These are phyloP conservation scores for Trypanosoma vivax DNA, from an alignment of 208 protist genomes.

Conservation along the genomic window DNA sequence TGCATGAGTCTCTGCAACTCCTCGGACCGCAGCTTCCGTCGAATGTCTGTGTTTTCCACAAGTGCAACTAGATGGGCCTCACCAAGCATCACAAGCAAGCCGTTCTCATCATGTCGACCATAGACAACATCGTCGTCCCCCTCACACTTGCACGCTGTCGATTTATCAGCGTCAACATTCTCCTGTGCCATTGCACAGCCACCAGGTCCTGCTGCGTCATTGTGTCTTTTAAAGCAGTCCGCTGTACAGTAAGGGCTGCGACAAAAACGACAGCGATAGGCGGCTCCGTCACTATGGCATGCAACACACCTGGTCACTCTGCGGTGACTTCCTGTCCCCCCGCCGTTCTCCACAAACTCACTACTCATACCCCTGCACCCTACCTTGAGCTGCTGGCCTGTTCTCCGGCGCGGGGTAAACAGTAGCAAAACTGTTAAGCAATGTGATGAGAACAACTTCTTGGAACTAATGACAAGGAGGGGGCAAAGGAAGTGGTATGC, in stretches of 20 bases:
- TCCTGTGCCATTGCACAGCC: background rate
- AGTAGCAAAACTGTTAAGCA: too few relatives aligned
- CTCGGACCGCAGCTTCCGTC: slow-evolving; percentile 32
- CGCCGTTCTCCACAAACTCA: background rate
- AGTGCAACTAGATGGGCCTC: slow-evolving; percentile 61
- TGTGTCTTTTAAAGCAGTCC: slow-evolving; percentile 51
- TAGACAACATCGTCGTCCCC: slow-evolving; percentile 3
- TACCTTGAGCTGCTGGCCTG: too few relatives aligned
- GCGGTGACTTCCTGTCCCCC: background rate
- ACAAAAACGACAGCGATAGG: slow-evolving; percentile 62
- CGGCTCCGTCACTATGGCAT: slow-evolving; percentile 25
- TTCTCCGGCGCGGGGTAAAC: too few relatives aligned
- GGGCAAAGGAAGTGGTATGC: too few relatives aligned
- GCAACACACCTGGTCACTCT: slow-evolving; percentile 50
- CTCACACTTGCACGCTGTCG: background rate
- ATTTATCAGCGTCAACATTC: background rate
- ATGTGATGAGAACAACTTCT: too few relatives aligned
- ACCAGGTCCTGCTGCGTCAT: slow-evolving; percentile 8
- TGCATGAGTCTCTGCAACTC: slow-evolving; percentile 59
- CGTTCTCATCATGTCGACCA: slow-evolving; percentile 16
- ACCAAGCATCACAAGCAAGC: slow-evolving; percentile 40
- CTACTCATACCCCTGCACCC: too few relatives aligned
- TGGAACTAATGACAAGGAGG: too few relatives aligned
- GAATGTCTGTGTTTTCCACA: slow-evolving; percentile 32
- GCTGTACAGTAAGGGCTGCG: slow-evolving; percentile 51